phyloP scores from a whole-genome alignment of 2,329 filamentous ascomycete species.

The Fusarium secorum region DNA sequence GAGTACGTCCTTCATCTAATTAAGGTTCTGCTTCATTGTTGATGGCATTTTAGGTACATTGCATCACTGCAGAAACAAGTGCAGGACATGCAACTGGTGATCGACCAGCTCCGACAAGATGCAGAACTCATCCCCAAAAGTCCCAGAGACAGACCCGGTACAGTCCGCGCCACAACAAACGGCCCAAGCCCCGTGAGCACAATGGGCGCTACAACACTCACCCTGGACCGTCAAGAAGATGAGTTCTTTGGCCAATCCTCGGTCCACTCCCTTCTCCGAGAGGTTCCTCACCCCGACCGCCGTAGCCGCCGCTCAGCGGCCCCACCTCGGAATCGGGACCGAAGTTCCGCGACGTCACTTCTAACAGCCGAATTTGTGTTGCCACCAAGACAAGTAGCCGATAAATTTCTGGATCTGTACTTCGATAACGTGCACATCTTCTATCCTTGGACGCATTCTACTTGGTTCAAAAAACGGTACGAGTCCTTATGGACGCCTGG shows the following conservation, averaged over 20 bases:
- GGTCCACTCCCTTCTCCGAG: not conserved
- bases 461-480: not conserved
- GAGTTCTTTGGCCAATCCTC: conserved; percentile 1
- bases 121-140: not conserved
- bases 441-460: conserved; percentile 4
- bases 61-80: not conserved
- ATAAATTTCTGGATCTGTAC: not conserved
- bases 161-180: not conserved
- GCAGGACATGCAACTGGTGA: not conserved
- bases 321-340: not conserved
- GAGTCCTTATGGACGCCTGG: not conserved
- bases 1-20: too few relatives aligned
- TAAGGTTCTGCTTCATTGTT: too few relatives aligned
- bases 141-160: not conserved
- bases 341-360: rapidly evolving
- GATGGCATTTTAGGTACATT: conserved; percentile 4
- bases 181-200: conserved; percentile 5
- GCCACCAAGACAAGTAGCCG: not conserved
- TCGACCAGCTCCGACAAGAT: conserved; percentile 1
- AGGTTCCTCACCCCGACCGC: not conserved
- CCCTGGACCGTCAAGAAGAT: not conserved
- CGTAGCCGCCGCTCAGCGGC: not conserved
- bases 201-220: conserved; percentile 2
- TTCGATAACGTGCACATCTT: not conserved
- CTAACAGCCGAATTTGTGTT: not conserved